Evolutionary conservation across 2,329 filamentous ascomycete genomes (phyloP), one percentile per base, ranked within the genome.

Genomic region (Fusarium neocosmosporiellum): DNA sequence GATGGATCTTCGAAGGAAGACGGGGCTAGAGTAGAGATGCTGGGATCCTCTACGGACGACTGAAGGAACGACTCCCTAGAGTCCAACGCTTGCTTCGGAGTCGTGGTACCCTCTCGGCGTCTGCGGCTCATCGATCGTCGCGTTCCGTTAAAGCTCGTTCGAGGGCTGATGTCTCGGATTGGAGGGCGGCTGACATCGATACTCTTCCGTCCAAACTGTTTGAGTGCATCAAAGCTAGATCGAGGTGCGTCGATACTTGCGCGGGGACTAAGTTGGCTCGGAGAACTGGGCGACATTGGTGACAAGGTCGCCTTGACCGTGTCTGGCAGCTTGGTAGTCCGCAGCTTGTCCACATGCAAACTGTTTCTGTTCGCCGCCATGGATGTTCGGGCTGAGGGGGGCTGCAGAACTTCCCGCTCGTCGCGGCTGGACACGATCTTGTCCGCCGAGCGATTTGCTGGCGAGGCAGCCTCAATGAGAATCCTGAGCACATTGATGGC

Each of bases 1-100:
- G 95, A 97, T 55, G 92, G 91, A 66, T 95, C 94, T 46, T 95
- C 93, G 62, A 88, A 89, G 1, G 90, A 91, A 5, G 93, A 93
- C 5, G 91, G 86, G 2, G 92, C 86, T 34, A 92, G 84, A 4
- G 91, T 94, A 1, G 93, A 95, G 64, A 93, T 81, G 77, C 91
- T 94, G 0, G 91, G 92, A 50, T 92, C 93, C 60, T 94, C 94
- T 88, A 77, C 92, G 87, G 69, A 83, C 1, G 92, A 94, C 75
- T 93, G 92, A 7, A 91, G 88, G 69, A 92, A 94, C 3, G 94
- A 97, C 69, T 94, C 94, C 1, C 90, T 71, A 87, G 86, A 37
- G 84, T 84, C 69, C 7, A 66, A 61, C 4, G 70, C 69, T 65
- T 89, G 14, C 83, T 80, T 57, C 84, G 86, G 69, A n/a, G 70